These are phyloP conservation scores for Cystobasidium pallidum DNA, from an alignment of 1,284 basidiomycete genomes.

Conservation along the genomic window DNA sequence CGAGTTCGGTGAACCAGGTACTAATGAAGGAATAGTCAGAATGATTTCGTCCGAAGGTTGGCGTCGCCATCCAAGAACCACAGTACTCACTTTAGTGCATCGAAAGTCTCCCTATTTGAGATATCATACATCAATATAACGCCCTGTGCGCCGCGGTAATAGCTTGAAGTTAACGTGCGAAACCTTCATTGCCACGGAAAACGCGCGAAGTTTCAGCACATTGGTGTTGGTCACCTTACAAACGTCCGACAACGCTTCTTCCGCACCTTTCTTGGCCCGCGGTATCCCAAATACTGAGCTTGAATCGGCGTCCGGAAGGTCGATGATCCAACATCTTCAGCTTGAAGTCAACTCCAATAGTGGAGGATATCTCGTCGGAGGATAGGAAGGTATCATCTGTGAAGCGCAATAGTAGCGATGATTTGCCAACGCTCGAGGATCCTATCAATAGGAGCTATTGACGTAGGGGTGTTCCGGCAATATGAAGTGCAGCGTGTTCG, in stretches of 20 bases:
- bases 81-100: conserved; percentile 15
- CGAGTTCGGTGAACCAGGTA: conserved; percentile 89
- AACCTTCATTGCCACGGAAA: conserved; percentile 46
- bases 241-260: not conserved
- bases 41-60: not conserved
- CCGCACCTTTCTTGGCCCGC: conserved; percentile 81
- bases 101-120: conserved; percentile 37
- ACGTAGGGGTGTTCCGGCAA: no score
- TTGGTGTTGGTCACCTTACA: not conserved
- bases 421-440: conserved; percentile 57
- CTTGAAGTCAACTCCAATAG: conserved; percentile 68
- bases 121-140: conserved; percentile 70
- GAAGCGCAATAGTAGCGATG: conserved; percentile 86
- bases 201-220: not conserved
- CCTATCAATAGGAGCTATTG: conserved; percentile 45
- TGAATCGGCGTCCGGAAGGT: conserved; percentile 60
- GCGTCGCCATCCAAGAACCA: not conserved
- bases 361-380: conserved; percentile 90
- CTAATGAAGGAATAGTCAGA: not conserved
- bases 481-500: no score
- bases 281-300: conserved; percentile 66
- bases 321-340: conserved; percentile 50
- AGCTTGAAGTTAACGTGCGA: conserved; percentile 85
- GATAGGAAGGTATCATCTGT: conserved; percentile 95
- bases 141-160: conserved; percentile 91